A percentile compares a stretch with the other conserved stretches of the same genome.
Evolutionary conservation across 108 stramenopile species (phyloP).

Genomic region (Conticribra guillardii): DNA sequence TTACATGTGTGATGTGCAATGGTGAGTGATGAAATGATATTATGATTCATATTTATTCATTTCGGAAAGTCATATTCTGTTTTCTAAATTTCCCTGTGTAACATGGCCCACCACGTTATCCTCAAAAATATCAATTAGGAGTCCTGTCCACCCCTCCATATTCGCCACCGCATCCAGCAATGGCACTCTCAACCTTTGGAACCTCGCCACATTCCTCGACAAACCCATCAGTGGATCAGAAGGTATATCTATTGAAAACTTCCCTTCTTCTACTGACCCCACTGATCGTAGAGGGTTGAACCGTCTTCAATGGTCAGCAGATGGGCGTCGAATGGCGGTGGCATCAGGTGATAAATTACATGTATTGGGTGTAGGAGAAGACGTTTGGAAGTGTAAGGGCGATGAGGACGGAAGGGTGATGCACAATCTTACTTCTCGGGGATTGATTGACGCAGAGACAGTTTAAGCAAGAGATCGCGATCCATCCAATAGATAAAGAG

Average conservation of each 20-base stretch:
- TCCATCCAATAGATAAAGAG: too few species aligned
- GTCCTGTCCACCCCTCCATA: constrained; percentile 78
- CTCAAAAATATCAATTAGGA: constrained; percentile 32
- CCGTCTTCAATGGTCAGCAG: constrained; percentile 80
- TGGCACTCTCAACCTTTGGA: constrained; percentile 86
- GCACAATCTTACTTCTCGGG: constrained; percentile 67
- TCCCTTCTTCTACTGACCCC: not conserved
- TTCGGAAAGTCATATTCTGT: too few species aligned
- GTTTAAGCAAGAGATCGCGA: too few species aligned
- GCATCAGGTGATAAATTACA: constrained; percentile 81
- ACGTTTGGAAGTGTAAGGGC: constrained; percentile 71
- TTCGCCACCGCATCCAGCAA: constrained; percentile 88
- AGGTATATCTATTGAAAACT: constrained; percentile 58
- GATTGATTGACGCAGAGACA: constrained; percentile 51
- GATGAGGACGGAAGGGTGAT: constrained; percentile 78
- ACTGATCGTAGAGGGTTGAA: constrained; percentile 62
- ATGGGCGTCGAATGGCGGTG: constrained; percentile 82
- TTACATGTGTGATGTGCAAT: constrained; percentile 92
- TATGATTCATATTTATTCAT: not conserved
- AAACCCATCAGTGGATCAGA: constrained; percentile 82
- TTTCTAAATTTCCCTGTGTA: too few species aligned
- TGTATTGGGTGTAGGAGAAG: constrained; percentile 76
- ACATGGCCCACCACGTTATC: too few species aligned
- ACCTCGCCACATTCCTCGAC: constrained; percentile 79
- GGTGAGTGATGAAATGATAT: constrained; percentile 48